phyloP scores from a whole-genome alignment of 2,329 filamentous ascomycete species.

The Sporothrix globosa region DNA sequence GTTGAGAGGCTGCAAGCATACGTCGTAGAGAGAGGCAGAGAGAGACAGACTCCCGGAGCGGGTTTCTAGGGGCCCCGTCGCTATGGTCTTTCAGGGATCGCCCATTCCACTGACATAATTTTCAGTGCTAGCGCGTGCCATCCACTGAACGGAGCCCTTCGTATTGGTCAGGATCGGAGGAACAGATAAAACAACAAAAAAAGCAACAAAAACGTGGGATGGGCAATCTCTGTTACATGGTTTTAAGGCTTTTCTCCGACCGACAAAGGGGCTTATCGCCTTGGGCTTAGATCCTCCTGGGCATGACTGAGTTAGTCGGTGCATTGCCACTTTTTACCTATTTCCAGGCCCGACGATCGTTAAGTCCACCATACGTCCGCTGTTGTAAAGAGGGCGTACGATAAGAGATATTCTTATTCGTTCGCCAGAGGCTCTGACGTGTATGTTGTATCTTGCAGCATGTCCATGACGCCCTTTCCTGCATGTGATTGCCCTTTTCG shows the following conservation, averaged over 20 bases:
- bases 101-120: neutral
- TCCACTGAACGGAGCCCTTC: neutral
- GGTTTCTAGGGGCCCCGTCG: neutral
- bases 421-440: neutral
- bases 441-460: neutral
- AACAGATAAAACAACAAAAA: neutral
- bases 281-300: neutral
- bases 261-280: neutral
- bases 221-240: neutral
- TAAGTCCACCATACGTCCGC: constrained; percentile 1
- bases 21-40: no score
- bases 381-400: no score
- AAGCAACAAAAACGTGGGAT: neutral
- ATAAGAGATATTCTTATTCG: neutral
- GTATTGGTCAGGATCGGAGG: constrained; percentile 1
- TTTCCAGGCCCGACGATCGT: neutral
- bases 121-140: constrained; percentile 1
- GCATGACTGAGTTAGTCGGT: no score
- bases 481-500: no score
- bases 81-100: neutral
- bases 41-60: neutral
- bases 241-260: constrained; percentile 12
- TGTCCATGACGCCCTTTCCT: no score
- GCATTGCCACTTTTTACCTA: no score
- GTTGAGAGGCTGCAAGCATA: neutral